phyloP scores from a whole-genome alignment of 768 basidiomycete species.

The Trametes maxima region DNA sequence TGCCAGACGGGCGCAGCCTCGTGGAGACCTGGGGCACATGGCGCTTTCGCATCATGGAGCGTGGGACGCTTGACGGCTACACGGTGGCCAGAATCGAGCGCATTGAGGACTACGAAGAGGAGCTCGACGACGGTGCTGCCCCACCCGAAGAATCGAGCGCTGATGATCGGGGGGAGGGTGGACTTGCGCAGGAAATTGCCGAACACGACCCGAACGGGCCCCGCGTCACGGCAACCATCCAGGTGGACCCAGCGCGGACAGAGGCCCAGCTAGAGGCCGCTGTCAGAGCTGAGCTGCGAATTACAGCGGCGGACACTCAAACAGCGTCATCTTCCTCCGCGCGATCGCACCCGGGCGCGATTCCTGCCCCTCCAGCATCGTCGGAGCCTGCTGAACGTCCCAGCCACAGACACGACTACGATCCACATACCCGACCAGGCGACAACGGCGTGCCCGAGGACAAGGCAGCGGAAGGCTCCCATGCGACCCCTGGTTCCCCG shows the following conservation, averaged over 20 bases:
- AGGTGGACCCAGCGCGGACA: background rate
- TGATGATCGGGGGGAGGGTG: background rate
- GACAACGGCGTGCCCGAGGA: background rate
- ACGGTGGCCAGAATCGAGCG: slow-evolving; percentile 78
- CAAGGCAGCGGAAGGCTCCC: background rate
- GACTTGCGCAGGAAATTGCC: background rate
- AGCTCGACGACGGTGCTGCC: slow-evolving; percentile 15
- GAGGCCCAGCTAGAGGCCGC: slow-evolving; percentile 4
- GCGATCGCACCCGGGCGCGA: slow-evolving; percentile 16
- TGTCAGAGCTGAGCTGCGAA: slow-evolving; percentile 9
- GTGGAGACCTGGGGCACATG: slow-evolving; percentile 72
- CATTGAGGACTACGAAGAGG: slow-evolving; percentile 31
- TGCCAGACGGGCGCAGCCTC: slow-evolving; percentile 87
- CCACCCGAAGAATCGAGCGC: slow-evolving; percentile 4
- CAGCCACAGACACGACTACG: background rate
- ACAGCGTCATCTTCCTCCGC: background rate
- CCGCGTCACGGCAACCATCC: background rate
- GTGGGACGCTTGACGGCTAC: slow-evolving; percentile 87
- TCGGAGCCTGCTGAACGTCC: background rate
- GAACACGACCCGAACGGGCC: background rate
- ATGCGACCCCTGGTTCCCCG: background rate
- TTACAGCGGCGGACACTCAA: background rate
- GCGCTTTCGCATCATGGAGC: slow-evolving; percentile 86
- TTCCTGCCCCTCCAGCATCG: slow-evolving; percentile 3
- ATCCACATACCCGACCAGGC: background rate